Base-by-base conservation (phyloP, 2,329 filamentous ascomycete genomes). In the Corynespora cassiicola region DNA sequence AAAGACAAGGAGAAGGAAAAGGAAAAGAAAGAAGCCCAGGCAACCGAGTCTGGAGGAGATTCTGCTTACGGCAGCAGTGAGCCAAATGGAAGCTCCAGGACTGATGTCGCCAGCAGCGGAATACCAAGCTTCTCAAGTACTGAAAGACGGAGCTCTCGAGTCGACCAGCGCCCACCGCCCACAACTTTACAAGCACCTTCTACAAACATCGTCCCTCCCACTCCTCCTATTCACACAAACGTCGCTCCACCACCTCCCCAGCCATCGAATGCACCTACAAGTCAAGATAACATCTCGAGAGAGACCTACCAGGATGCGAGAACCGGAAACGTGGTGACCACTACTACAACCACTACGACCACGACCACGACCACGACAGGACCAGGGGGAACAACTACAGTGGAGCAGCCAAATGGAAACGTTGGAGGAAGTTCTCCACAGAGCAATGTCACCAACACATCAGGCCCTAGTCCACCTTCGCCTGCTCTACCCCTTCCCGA, bases 11-110 rank as follows among this genome's bases (percentile, higher is more conserved):
- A 61, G 10, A 50, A 44, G 29, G 54, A 55, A 11, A 48, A 56
- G 8, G 38, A 29, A 3, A 41, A 42, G 16, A 46, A 54, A 27
- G 45, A 40, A 17, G 30, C 45, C 1, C 37, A 39, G 11, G 47
- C 55, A 6, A 35, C 18, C 37, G 34, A 8, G 45, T 45, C 36
- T 15, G 28, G 28, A 23, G 47, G 47, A n/a, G 39, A 44, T 21
- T 68, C 64, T 6, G 57, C 64, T 9, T 68, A 68, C 31, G 59
- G 42, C 11, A 63, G 61, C 39, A 65, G 60, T 37, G 64, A 68
- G 38, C 32, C 46, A 8, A 45, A 43, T 25, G 42, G 47, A 11
- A 49, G 37, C 27, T 60, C 53, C 6, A 54, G 47, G 16, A 47
- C 48, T 18, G 50, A 52, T 19, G 21, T 45, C 27, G 43, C 52